Evolutionary conservation across 164 flowering plant species (phyloP), one percentile per base, ranked within the genome.

Genomic region (Amborella trichopoda): DNA sequence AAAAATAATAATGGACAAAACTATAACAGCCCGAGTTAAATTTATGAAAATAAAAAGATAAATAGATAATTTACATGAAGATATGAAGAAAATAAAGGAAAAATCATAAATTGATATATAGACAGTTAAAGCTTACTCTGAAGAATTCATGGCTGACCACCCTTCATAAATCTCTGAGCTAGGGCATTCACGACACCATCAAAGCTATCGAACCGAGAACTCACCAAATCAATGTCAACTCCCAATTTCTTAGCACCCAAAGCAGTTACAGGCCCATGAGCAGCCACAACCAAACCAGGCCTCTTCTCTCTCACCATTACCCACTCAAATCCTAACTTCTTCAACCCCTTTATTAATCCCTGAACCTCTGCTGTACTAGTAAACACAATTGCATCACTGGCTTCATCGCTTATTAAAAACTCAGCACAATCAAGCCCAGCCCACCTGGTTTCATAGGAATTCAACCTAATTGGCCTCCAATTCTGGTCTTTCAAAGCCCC

Each of bases 191-290:
- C 78, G 38, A 83, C 80, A 21, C 94, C 94, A 6, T 72, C 60
- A 56, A 81, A 84, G 36, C 82, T 73, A 32, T 59, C 73, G 66
- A 75, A 84, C 52, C 50, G 69, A 0, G 53, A 26, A 50, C 89
- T 62, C 46, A 77, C 86, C 47, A 81, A 68, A 60, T 84, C 94
- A 2, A 84, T 62, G 1, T 38, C 61, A 4, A 84, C 80, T 1
- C 94, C 89, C 49, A 78, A 57, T 42, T 70, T 66, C 76, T 65
- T 69, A 6, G 89, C 89, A 42, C 86, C 94, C 0, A 74, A 62
- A 18, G 83, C 86, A 16, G 94, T 84, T 5, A 84, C 80, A 2
- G 94, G 94, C 41, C 94, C 94, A 40, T 84, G 89, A 6, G 84
- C 83, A 23, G 86, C 94, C 59, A 69, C 84, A 40, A 83, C 64